Conservation (phyloP, 257 asterid species). For the Solanum chmielewskii region DNA sequence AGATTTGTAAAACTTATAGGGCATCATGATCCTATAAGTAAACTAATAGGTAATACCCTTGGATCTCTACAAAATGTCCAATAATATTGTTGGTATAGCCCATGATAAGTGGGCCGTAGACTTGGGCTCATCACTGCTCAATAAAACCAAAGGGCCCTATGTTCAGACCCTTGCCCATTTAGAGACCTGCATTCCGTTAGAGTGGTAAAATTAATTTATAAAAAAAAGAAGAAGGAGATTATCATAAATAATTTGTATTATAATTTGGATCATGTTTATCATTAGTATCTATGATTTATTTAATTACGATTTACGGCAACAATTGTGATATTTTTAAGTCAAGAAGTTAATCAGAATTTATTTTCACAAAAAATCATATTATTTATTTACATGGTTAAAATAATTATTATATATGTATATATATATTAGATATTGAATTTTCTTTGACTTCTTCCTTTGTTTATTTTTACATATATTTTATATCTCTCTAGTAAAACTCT, state of each 20-base stretch:
- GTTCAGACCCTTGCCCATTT: neutral
- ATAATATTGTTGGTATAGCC: neutral
- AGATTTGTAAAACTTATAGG: too few species aligned
- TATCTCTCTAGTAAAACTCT: too few species aligned
- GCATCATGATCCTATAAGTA: too few species aligned
- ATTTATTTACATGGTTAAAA: neutral
- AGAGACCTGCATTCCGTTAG: neutral
- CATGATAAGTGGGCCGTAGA: neutral
- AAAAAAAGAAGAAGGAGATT: too few species aligned
- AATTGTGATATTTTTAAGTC: too few species aligned
- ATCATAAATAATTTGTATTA: neutral
- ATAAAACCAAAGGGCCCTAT: neutral
- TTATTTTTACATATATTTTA: too few species aligned
- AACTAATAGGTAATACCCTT: neutral
- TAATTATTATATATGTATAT: too few species aligned
- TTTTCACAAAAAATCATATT: neutral
- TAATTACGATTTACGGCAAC: too few species aligned
- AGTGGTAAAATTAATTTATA: neutral
- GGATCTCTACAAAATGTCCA: neutral
- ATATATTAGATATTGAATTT: too few species aligned
- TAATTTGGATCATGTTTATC: neutral
- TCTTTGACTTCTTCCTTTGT: too few species aligned
- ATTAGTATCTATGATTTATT: neutral
- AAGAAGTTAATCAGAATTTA: neutral
- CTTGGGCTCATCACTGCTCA: neutral